Evolutionary conservation across 202 grass and related monocot genomes (phyloP), one percentile per base, ranked within the genome.

Genomic region (Carex arenaria): DNA sequence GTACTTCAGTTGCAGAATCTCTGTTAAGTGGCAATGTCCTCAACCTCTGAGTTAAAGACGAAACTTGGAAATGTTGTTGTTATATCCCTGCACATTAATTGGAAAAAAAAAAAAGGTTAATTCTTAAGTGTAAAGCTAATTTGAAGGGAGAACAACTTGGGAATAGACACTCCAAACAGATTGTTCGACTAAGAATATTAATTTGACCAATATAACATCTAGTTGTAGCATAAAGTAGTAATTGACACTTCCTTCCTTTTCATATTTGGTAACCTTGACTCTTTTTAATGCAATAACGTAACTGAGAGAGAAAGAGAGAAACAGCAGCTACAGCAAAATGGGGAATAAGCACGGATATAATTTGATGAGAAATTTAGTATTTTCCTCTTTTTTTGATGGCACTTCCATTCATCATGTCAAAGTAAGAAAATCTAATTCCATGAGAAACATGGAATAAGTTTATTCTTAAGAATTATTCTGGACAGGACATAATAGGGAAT

Each of bases 21-120:
- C 28, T 3, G 42, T 95, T 85, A 93, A 13, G 93, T 87, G 51
- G 88, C 87, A 7, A 91, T 78, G 84, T 95, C 93, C 4, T 93
- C 93, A 3, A 95, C 93, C 85, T 93, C 90, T 0, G 93, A 93
- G 61, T 95, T 90, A 59, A 95, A 95, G 32, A 95, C 89, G 66
- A 95, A 95, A 73, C 93, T 95, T 23, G 93, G 93, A 73, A 95
- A 95, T 83, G 93, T 95, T 22, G 93, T 95, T 74, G 93, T 95
- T 91, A 95, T 95, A 87, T 95, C 93, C 87, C 93, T 95, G 90
- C 72, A 87, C 83, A 61, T 64, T 60, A n/a, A 85, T 68, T 66
- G 7, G 2, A 85, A 82, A 60, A 82, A 20, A 66, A 28, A 2
- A 85, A 75, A 38, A 7, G 18, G 20, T 31, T 26, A 77, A 5